Percentiles rank a stretch among this genome's conserved stretches.
Evolutionary conservation across 768 basidiomycete genomes (phyloP).

Genomic region (Mycena epipterygia): DNA sequence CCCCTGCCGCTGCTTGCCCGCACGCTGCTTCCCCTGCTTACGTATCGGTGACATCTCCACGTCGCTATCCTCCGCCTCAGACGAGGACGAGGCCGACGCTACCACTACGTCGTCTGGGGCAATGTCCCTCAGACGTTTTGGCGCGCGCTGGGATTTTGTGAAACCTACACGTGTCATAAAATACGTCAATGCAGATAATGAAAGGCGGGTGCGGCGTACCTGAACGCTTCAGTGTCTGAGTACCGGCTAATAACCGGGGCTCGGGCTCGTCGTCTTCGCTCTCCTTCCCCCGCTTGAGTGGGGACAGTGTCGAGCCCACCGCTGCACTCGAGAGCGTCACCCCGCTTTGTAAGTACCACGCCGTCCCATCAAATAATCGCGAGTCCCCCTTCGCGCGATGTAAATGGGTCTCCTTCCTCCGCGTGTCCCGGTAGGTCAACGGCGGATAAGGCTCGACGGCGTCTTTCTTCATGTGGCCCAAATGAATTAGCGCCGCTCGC

Average conservation of each 20-base stretch:
- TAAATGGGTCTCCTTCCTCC: conserved; percentile 32
- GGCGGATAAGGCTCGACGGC: conserved; percentile 15
- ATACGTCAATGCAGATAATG: background rate
- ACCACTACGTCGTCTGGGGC: background rate
- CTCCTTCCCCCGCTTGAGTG: background rate
- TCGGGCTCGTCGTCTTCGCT: conserved; percentile 3
- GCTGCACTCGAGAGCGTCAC: background rate
- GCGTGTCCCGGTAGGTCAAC: conserved; percentile 12
- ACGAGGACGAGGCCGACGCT: background rate
- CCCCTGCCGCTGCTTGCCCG: too few species aligned
- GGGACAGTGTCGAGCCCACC: background rate
- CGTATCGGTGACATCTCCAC: too few species aligned
- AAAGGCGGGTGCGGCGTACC: background rate
- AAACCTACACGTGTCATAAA: too few species aligned
- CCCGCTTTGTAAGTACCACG: conserved; percentile 28
- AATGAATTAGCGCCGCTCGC: background rate
- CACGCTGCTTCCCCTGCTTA: too few species aligned
- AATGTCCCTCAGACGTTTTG: background rate
- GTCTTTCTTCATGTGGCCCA: conserved; percentile 20
- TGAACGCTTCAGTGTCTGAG: conserved; percentile 19
- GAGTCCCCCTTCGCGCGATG: conserved; percentile 28
- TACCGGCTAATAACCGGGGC: conserved; percentile 16
- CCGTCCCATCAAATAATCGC: conserved; percentile 27
- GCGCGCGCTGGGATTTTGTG: background rate
- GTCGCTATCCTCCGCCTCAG: background rate